Base-by-base conservation (phyloP, 768 basidiomycete species). In the Tylopilus cervinicoccineus region DNA sequence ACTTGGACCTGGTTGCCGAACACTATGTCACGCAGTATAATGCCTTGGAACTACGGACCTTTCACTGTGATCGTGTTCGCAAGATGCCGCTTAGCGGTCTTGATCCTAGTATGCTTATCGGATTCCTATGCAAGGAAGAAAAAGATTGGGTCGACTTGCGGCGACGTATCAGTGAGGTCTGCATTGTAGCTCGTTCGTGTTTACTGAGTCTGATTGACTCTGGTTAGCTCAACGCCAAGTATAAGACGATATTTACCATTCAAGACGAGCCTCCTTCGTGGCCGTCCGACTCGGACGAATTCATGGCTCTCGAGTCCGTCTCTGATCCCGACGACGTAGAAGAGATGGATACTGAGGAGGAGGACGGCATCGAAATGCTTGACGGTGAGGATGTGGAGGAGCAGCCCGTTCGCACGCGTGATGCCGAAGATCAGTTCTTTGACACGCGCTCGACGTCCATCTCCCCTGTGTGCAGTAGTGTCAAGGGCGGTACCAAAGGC, bases 61-160 rank as follows among this genome's bases (percentile, higher is more conserved):
- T 93, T 73, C 96, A 98, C 67, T 93, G 93, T 64, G 96, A 99
- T n/a, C 82, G 86, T 16, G 86, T 98, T 32, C 77, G 92, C 62
- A 97, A 95, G 80, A 95, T 98, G 89, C 86, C 86, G 0, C 68
- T 98, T 29, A 80, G 82, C 33, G 88, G 86, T 24, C 71, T 99
- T 46, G 96, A 98, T 65, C 96, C 95, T 20, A 96, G 93, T 58
- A 97, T 99, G 96, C 72, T 99, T 7, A 78, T 98, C 50, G 94
- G 94, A 11, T 98, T 99, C 64, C 62, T 97, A 55, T 85, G 86
- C 63, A 80, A 79, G 58, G 82, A 89, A 60, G 86, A 91, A 68
- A 72, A 63, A 16, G 95, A 98, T 45, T 98, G 92, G 88, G 65
- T 75, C 14, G 92, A 97, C 68, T 79, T 97, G 47, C 76, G 81